phyloP scores from a whole-genome alignment of 2,329 filamentous ascomycete genomes.

The Neonectria ditissima region DNA sequence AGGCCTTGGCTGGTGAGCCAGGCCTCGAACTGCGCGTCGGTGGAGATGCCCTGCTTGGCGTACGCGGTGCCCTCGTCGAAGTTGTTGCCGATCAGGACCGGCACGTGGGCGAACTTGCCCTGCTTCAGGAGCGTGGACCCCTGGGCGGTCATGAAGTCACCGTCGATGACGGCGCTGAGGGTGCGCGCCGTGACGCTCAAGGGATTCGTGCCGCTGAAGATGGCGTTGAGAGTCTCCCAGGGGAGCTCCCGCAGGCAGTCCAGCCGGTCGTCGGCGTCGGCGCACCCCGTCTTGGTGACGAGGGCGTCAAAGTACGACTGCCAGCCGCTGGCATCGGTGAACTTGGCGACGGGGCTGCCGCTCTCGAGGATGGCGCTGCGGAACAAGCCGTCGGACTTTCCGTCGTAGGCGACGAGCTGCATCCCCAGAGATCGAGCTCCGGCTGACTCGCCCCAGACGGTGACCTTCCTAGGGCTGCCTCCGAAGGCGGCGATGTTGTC shows the following conservation, averaged over 20 bases:
- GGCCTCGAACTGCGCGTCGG: conserved; percentile 60
- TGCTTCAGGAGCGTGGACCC: conserved; percentile 64
- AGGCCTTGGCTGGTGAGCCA: conserved; percentile 37
- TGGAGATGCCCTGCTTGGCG: conserved; percentile 65
- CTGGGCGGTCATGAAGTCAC: conserved; percentile 55
- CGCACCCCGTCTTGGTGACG: conserved; percentile 41
- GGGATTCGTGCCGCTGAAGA: conserved; percentile 44
- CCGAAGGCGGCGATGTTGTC: conserved; percentile 64
- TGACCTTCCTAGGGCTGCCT: conserved; percentile 59
- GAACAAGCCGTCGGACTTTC: conserved; percentile 66
- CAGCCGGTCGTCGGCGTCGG: conserved; percentile 39
- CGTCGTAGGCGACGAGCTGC: conserved; percentile 65
- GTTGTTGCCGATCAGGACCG: conserved; percentile 71
- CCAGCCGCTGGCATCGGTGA: conserved; percentile 37
- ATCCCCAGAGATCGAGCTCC: conserved; percentile 62
- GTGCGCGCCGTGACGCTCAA: conserved; percentile 31
- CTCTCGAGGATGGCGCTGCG: conserved; percentile 63
- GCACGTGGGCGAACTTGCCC: conserved; percentile 72
- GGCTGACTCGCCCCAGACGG: conserved; percentile 66
- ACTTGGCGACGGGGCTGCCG: conserved; percentile 52
- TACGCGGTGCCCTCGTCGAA: conserved; percentile 73
- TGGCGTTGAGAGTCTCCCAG: conserved; percentile 45
- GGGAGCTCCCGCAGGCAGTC: conserved; percentile 49
- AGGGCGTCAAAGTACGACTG: conserved; percentile 48
- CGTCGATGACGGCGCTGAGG: conserved; percentile 48